Base-by-base conservation (phyloP, 2,329 filamentous ascomycete genomes). In the Parastagonospora nodorum region DNA sequence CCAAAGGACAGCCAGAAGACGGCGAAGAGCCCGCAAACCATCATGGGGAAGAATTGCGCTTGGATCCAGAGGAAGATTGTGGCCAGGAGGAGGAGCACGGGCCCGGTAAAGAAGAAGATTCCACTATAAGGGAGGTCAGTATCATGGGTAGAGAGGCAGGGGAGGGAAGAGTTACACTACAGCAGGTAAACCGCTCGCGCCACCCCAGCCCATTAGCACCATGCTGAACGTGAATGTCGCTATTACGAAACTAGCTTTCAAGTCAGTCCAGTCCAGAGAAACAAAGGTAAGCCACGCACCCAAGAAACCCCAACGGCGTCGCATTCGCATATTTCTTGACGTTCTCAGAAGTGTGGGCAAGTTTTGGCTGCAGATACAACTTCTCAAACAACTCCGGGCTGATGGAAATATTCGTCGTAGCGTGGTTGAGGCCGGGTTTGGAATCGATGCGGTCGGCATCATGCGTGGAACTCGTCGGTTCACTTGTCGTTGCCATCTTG, bases 1-100 rank as follows among this genome's bases (percentile, higher is more conserved):
- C 78, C 80, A 58, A 83, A 82, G 2, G 76, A 79, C 4, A 82
- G 71, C 78, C 79, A 82, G 62, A 82, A 82, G 2, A 64, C 61
- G 15, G 45, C 71, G 55, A 82, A 82, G 32, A 82, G 71, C 4
- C 76, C 78, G 68, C 79, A 79, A 0, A 80, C 77, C 74, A 81
- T 79, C 79, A 82, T 82, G 2, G 64, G 53, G 41, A 69, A 69
- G 53, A 67, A 67, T 33, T 68, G 65, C 0, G 52, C 53, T 38
- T 65, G 61, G 39, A 82, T 75, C 79, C 79, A 82, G 54, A 82
- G 78, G 54, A 81, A 81, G 6, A 82, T 76, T 48, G 78, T 76
- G 28, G 75, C 70, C 30, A 80, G 73, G 11, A 75, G 61, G 6
- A 82, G 69, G 39, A 82, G 74, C 10, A 82, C 61, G 1, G 79